A percentile compares a stretch with the other conserved stretches of the same genome.
Evolutionary conservation across 2,329 filamentous ascomycete species (phyloP).

Genomic region (Neofusicoccum parvum): DNA sequence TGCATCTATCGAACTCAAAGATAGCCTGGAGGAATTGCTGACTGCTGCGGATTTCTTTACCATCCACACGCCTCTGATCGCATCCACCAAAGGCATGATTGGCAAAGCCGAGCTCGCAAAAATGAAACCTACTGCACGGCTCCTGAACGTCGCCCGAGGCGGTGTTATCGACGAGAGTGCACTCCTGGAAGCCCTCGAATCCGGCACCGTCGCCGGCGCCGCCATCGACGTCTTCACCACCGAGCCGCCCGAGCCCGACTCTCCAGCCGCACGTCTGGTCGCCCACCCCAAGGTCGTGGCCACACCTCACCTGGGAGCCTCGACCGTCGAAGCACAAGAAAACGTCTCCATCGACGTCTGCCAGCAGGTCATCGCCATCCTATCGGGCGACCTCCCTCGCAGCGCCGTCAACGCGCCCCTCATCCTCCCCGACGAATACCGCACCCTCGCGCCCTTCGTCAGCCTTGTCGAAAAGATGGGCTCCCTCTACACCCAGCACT

Average conservation of each 20-base stretch:
- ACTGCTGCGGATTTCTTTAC: constrained; percentile 74
- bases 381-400: constrained; percentile 72
- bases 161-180: constrained; percentile 79
- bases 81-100: constrained; percentile 74
- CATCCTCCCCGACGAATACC: constrained; percentile 78
- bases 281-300: constrained; percentile 72
- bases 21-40: constrained; percentile 62
- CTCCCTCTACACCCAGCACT: constrained; percentile 77
- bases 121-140: constrained; percentile 74
- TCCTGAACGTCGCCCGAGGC: constrained; percentile 78
- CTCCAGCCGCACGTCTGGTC: constrained; percentile 64
- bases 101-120: constrained; percentile 64
- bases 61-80: constrained; percentile 78
- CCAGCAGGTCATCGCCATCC: constrained; percentile 73
- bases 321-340: constrained; percentile 80
- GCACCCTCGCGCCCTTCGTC: constrained; percentile 76
- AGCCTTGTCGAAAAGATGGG: constrained; percentile 78
- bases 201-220: constrained; percentile 72
- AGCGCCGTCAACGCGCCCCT: constrained; percentile 79
- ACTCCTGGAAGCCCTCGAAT: constrained; percentile 69
- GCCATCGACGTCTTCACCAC: constrained; percentile 79
- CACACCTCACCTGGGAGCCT: constrained; percentile 79
- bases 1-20: constrained; percentile 66
- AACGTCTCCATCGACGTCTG: constrained; percentile 84
- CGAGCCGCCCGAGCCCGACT: constrained; percentile 66